Conservation (phyloP, 306 rosid genomes). For the Herpetospermum pedunculosum region DNA sequence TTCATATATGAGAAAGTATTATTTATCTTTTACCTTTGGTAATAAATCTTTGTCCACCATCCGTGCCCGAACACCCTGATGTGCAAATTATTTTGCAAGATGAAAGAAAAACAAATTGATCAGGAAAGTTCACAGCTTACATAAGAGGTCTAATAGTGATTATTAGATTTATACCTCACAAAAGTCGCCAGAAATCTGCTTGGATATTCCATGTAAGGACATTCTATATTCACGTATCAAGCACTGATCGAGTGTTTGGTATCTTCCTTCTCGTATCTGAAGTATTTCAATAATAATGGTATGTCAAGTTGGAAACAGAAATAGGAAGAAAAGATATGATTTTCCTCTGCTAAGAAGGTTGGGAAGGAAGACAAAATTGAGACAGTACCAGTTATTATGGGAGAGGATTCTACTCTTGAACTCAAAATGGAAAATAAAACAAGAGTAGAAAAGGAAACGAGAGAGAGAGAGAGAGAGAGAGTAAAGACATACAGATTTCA, state of each 20-base stretch:
- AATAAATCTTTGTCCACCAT: conserved; percentile 68
- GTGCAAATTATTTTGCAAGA: conserved; percentile 6
- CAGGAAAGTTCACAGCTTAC: neutral
- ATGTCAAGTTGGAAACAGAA: neutral
- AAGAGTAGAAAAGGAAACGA: neutral
- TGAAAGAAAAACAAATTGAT: neutral
- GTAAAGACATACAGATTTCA: conserved; percentile 67
- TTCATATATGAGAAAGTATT: neutral
- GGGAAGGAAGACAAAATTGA: neutral
- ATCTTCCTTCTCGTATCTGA: conserved; percentile 82
- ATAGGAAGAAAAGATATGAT: neutral
- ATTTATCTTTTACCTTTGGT: conserved; percentile 50
- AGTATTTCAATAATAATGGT: conserved; percentile 4
- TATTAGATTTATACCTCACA: conserved; percentile 44
- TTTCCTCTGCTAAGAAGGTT: neutral
- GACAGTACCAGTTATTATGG: neutral
- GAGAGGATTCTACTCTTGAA: neutral
- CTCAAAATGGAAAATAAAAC: neutral
- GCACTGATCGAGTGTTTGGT: conserved; percentile 78
- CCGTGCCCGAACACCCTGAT: conserved; percentile 77
- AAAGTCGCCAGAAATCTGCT: conserved; percentile 59
- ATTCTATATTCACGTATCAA: conserved; percentile 69
- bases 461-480: neutral
- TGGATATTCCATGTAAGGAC: conserved; percentile 54
- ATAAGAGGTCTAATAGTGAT: neutral